Conservation (phyloP, 2,329 filamentous ascomycete species). For the Colletotrichum chlorophyti region DNA sequence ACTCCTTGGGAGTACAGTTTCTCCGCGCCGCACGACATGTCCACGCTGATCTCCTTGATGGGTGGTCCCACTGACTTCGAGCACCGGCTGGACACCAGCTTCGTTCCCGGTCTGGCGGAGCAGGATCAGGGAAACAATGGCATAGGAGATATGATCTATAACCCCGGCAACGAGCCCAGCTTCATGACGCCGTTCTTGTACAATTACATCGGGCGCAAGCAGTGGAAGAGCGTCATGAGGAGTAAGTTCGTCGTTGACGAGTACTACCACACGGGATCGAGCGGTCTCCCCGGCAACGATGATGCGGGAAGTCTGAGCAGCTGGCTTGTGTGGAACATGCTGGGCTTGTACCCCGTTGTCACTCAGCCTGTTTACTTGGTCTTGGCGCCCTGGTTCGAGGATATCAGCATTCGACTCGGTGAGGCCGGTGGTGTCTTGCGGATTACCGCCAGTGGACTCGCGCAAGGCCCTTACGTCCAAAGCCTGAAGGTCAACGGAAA, state of each 20-base stretch:
- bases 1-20: slow-evolving; percentile 58
- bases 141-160: slow-evolving; percentile 53
- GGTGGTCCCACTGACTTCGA: slow-evolving; percentile 60
- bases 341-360: slow-evolving; percentile 62
- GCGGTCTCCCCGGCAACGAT: slow-evolving; percentile 63
- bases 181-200: slow-evolving; percentile 64
- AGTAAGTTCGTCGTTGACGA: slow-evolving; percentile 55
- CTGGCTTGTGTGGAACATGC: slow-evolving; percentile 63
- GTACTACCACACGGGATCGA: slow-evolving; percentile 53
- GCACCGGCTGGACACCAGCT: slow-evolving; percentile 48
- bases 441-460: slow-evolving; percentile 53
- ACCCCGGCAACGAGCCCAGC: slow-evolving; percentile 62
- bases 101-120: slow-evolving; percentile 44
- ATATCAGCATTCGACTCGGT: slow-evolving; percentile 54
- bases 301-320: slow-evolving; percentile 67
- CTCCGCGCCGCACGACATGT: slow-evolving; percentile 65
- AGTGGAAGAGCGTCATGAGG: slow-evolving; percentile 56
- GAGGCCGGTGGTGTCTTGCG: slow-evolving; percentile 46
- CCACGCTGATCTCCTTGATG: slow-evolving; percentile 54
- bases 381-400: slow-evolving; percentile 54
- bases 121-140: slow-evolving; percentile 56
- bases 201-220: slow-evolving; percentile 56
- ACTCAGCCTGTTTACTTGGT: slow-evolving; percentile 63
- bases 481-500: slow-evolving; percentile 59
- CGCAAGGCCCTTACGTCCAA: slow-evolving; percentile 58